Evolutionary conservation across 495 filamentous ascomycete species (phyloP), one percentile per base, ranked within the genome.

Genomic region (Pseudevernia furfuracea): DNA sequence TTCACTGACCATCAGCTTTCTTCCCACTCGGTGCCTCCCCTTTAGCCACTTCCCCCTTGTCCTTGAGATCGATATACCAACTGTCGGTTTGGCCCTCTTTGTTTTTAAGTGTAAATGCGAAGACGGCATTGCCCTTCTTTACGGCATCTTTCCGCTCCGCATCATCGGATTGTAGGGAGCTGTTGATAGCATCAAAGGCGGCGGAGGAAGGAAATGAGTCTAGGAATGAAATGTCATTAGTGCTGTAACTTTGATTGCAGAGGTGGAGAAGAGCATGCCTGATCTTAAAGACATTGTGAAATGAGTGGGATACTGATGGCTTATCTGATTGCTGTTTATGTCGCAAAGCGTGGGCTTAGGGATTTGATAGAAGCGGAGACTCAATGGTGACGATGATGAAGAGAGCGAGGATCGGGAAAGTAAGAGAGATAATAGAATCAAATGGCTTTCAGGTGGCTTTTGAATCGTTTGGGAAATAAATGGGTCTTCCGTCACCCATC

Each of bases 21-120:
- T 81, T 81, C 52, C 52, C 52, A 4, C 52, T 55, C 52, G 52
- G 52, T 49, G 79, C 79, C 23, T 82, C 72, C 55, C 93, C 94
- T 74, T 88, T 87, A 68, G 82, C 88, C 23, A 96, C 94, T 37
- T 79, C 82, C 59, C 93, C 94, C 69, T 88, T 89, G 69, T 90
- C 82, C 81, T 97, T 97, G 46, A 97, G 82, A 76, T 98, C 94
- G 71, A 98, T 92, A 80, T 93, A 82, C 93, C 93, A 98, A 78
- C 84, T 87, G 67, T 88, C 85, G 65, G 84, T 85, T 76, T 89
- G 82, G 64, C 89, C 90, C 28, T 81, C 81, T 61, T 78, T 76
- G 82, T 97, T 97, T 83, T 96, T 97, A 64, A 98, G 77, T 60
- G 83, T 90, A 79, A 98, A 97, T 41, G 88, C 87, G 73, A 96